Evolutionary conservation across 768 basidiomycete species (phyloP), one percentile per base, ranked within the genome.

Genomic region (Lentinus brumalis): DNA sequence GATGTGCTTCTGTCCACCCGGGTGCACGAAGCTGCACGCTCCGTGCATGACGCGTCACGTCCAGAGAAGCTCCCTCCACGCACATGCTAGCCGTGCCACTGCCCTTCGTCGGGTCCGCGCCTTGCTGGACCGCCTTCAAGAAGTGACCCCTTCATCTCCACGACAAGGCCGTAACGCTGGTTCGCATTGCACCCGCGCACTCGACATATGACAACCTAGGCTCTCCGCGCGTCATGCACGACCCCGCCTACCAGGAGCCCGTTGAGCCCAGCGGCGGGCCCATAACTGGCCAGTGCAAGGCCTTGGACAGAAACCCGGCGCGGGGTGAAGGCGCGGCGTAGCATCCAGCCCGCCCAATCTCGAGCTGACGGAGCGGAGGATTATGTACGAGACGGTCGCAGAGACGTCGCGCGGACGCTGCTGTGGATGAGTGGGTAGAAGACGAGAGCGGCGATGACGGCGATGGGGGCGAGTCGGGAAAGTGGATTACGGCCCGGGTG

Each of bases 121-220:
- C 53, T 5, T 2, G 40, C 18, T 32, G 40, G 18, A 32, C 32
- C 5, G 41, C 30, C 21, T 60, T 32, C 52, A 10, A 60, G n/a
- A 16, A 44, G 8, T 60, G 51, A 41, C 84, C 67, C 69, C 18
- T 74, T 76, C 57, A 51, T 59, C 29, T 68, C 65, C 21, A 72
- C 67, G 31, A 67, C 66, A 26, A 2, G 71, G 76, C 11, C 74
- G 71, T 67, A 50, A 61, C 15, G 70, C 73, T 18, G 15, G 78
- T 78, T 60, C 65, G 63, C 16, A 42, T 62, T 44, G 60, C 56
- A 29, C 78, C 78, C 0, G 60, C 59, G 12, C 78, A 67, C 63
- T 69, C 69, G 3, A 77, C 76, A 12, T 50, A 69, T 0, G 79
- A 78, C 72, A 74, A 76, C 58, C 66, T 79, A 47, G 54, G 65